Evolutionary conservation across 2,329 filamentous ascomycete species (phyloP).

Genomic region (Onygenales sp.): DNA sequence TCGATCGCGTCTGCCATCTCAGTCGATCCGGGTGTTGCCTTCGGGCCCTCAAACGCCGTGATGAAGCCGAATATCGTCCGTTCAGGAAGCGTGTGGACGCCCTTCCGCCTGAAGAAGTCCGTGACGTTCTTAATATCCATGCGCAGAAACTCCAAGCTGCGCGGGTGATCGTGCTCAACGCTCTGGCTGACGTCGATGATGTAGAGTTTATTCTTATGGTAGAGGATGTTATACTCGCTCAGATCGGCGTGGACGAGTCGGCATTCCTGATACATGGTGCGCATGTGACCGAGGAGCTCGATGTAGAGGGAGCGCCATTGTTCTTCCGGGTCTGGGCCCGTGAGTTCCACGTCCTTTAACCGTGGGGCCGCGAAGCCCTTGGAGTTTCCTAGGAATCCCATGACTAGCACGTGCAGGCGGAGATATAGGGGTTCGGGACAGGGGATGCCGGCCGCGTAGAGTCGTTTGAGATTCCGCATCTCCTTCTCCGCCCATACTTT

Average conservation of each 20-base stretch:
- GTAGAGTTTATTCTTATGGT: constrained; percentile 71
- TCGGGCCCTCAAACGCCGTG: constrained; percentile 47
- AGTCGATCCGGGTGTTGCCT: constrained; percentile 25
- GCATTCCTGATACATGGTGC: constrained; percentile 85
- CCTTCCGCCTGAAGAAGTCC: constrained; percentile 83
- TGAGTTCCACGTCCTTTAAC: constrained; percentile 73
- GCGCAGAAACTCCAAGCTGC: constrained; percentile 82
- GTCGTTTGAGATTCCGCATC: constrained; percentile 81
- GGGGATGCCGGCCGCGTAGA: constrained; percentile 75
- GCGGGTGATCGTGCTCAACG: constrained; percentile 92
- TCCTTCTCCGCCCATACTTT: constrained; percentile 99
- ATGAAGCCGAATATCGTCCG: constrained; percentile 78
- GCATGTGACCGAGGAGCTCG: constrained; percentile 80
- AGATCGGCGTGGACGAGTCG: constrained; percentile 89
- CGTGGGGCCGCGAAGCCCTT: constrained; percentile 83
- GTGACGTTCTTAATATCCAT: constrained; percentile 98
- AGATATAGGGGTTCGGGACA: constrained; percentile 84
- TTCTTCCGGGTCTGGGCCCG: constrained; percentile 55
- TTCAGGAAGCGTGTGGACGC: constrained; percentile 72
- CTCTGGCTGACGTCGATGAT: constrained; percentile 97
- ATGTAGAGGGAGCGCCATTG: constrained; percentile 73
- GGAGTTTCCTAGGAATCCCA: constrained; percentile 82
- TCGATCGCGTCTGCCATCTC: constrained; percentile 56
- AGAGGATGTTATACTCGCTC: constrained; percentile 96
- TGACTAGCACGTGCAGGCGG: constrained; percentile 88